Evolutionary conservation across 2,329 filamentous ascomycete species (phyloP), one percentile per base, ranked within the genome.

Genomic region (Thelonectria discophora): DNA sequence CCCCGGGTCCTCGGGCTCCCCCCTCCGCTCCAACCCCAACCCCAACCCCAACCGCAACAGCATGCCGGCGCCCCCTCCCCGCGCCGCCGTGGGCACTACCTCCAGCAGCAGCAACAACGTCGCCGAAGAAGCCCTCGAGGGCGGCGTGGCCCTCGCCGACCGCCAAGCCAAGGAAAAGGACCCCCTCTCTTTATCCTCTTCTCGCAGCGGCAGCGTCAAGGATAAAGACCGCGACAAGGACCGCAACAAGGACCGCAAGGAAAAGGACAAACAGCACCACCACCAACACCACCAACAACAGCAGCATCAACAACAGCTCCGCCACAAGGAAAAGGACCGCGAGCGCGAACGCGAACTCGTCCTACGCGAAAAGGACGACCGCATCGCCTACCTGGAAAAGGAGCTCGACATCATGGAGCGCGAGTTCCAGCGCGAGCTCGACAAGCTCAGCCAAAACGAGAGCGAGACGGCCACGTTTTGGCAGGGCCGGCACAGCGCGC

Each of bases 401-500:
- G 85, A 87, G 70, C 78, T 88, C 58, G 74, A 70, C 13, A 73
- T 80, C 32, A 84, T 86, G 80, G 82, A 86, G 70, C 71, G 72
- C 57, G 84, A 86, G 69, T 87, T 88, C 71, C 75, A 77, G 55
- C 79, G 78, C 37, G 80, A 86, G 69, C 78, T 88, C 17, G 83
- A 85, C 70, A 78, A 77, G 65, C 78, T 87, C 17, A 81, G 79
- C 68, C 78, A 80, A 71, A 79, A 80, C 71, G 85, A 88, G 76
- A 82, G 79, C 74, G 84, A 87, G 72, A 82, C 80, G 51, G 79
- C 84, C 3, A 79, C 79, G 13, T 86, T 84, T 71, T 88, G 86
- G 84, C 85, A 88, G 74, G 73, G 79, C 46, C 86, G 85, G 69
- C 81, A 86, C 74, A 80, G 80, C 59, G 74, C 73, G 32, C 73